Percentiles rank a stretch among this genome's conserved stretches.
These are phyloP conservation scores for Globisporangium sylvaticum DNA, from an alignment of 352 stramenopile species.

Conservation along the genomic window DNA sequence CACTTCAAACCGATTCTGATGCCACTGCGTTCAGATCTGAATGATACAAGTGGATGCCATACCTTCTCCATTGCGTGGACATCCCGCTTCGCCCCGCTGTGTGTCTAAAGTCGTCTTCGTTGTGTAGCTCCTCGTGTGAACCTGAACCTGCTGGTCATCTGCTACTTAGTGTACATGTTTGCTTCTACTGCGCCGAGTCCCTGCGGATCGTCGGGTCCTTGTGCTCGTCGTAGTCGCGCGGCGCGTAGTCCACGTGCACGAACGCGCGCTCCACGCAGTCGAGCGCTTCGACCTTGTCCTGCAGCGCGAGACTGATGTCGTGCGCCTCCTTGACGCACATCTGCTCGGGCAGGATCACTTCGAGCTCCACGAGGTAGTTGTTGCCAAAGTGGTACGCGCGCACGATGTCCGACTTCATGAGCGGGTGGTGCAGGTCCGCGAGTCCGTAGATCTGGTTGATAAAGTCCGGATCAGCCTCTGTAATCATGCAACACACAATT, in stretches of 20 bases:
- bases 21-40: neutral
- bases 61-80: too few relatives aligned
- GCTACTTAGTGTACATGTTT: neutral
- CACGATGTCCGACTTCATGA: conserved; percentile 92
- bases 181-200: conserved; percentile 10
- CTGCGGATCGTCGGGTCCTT: conserved; percentile 79
- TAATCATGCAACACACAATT: neutral
- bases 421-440: conserved; percentile 81
- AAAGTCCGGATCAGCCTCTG: conserved; percentile 90
- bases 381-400: conserved; percentile 96
- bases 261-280: conserved; percentile 96
- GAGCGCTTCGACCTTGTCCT: conserved; percentile 95
- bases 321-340: conserved; percentile 93
- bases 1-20: neutral
- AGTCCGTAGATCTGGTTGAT: conserved; percentile 91
- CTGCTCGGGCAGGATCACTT: conserved; percentile 81
- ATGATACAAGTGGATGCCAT: too few relatives aligned
- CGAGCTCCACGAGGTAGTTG: conserved; percentile 92
- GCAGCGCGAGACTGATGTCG: conserved; percentile 95
- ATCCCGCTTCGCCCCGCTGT: too few relatives aligned
- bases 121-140: too few relatives aligned
- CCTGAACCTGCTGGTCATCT: too few relatives aligned
- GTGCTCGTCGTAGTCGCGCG: conserved; percentile 87
- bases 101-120: too few relatives aligned
- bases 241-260: conserved; percentile 96